phyloP scores from a whole-genome alignment of 2,329 filamentous ascomycete species.

The Aspergillus calidoustus region DNA sequence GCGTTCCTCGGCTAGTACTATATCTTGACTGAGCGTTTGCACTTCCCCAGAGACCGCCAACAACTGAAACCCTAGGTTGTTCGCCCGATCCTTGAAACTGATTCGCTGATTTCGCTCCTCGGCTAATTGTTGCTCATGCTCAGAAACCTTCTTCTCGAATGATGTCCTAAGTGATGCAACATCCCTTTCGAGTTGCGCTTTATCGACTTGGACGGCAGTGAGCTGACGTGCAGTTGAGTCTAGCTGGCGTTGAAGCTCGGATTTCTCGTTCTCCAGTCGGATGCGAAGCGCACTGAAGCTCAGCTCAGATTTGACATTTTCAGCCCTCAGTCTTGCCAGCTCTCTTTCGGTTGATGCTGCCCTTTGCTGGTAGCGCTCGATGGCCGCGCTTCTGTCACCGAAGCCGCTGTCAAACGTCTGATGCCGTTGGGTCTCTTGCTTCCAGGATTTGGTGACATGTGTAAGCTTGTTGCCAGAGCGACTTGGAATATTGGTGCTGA shows the following conservation, averaged over 20 bases:
- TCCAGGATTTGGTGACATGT: too few relatives aligned
- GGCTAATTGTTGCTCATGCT: not conserved
- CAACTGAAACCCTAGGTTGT: not conserved
- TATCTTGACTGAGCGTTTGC: not conserved
- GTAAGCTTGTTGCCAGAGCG: not conserved
- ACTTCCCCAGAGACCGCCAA: not conserved
- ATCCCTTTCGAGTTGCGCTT: not conserved
- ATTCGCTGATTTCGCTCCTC: not conserved
- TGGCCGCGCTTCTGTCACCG: not conserved
- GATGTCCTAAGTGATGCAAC: not conserved
- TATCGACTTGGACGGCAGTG: not conserved
- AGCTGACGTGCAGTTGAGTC: not conserved
- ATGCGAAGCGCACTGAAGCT: not conserved
- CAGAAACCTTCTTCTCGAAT: not conserved
- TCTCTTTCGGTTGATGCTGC: not conserved
- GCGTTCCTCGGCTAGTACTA: not conserved
- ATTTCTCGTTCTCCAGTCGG: not conserved
- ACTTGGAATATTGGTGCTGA: not conserved
- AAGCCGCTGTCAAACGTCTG: not conserved
- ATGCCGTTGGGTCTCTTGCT: not conserved
- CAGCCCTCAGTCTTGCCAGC: not conserved
- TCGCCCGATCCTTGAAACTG: not conserved
- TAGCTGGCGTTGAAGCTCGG: not conserved
- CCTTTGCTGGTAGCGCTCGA: not conserved
- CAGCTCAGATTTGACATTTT: not conserved